A percentile compares a stretch with the other conserved stretches of the same genome.
Evolutionary conservation across 768 basidiomycete genomes (phyloP).

Genomic region (Tubosaeta brunneosetosa): DNA sequence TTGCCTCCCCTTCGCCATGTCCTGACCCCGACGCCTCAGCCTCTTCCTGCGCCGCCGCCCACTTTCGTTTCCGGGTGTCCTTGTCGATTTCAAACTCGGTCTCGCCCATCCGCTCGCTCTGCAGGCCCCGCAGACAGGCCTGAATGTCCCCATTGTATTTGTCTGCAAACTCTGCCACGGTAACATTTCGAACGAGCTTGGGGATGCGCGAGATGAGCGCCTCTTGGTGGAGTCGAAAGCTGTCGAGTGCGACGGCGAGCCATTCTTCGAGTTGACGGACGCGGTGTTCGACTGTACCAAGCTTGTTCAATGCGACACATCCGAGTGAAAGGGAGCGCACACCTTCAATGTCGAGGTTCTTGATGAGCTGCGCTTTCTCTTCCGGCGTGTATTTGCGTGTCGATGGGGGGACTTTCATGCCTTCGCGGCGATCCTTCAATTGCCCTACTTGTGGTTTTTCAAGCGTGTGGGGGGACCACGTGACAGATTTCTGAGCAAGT

Average conservation of each 20-base stretch:
- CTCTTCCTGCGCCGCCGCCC: slow-evolving; percentile 61
- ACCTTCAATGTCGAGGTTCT: slow-evolving; percentile 82
- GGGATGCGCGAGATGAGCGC: slow-evolving; percentile 71
- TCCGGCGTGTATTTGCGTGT: slow-evolving; percentile 48
- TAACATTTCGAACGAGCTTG: slow-evolving; percentile 64
- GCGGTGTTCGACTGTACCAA: slow-evolving; percentile 60
- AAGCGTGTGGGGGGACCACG: not conserved
- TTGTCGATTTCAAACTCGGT: slow-evolving; percentile 58
- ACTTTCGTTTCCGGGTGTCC: slow-evolving; percentile 70
- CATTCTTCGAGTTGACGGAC: slow-evolving; percentile 70
- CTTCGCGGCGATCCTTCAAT: not conserved
- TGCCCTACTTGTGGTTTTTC: slow-evolving; percentile 8
- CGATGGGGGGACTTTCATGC: slow-evolving; percentile 20
- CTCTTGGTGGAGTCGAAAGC: slow-evolving; percentile 72
- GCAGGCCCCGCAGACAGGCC: slow-evolving; percentile 61
- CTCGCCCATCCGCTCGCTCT: slow-evolving; percentile 56
- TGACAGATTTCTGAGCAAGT: not conserved
- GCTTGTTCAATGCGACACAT: not conserved
- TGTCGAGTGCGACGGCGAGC: slow-evolving; percentile 68
- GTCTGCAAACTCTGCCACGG: slow-evolving; percentile 72
- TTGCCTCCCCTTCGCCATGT: slow-evolving; percentile 20
- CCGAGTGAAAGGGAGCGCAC: slow-evolving; percentile 1
- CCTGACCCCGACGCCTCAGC: slow-evolving; percentile 38
- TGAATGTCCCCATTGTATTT: slow-evolving; percentile 77
- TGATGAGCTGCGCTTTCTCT: slow-evolving; percentile 70